A percentile compares a stretch with the other conserved stretches of the same genome.
phyloP scores from a whole-genome alignment of 2,329 filamentous ascomycete species.

The Xylaria sp. region DNA sequence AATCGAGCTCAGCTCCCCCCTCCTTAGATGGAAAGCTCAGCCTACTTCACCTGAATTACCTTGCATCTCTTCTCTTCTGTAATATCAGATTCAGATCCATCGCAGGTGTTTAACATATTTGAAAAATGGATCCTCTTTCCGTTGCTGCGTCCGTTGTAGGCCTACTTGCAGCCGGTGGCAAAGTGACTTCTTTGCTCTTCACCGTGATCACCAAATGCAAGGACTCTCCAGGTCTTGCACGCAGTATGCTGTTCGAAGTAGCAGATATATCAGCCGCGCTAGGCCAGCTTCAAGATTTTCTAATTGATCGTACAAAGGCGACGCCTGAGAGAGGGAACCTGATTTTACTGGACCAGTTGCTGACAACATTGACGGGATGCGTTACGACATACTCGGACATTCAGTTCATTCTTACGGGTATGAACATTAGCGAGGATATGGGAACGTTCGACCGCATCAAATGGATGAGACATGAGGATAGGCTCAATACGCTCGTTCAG shows the following conservation, averaged over 20 bases:
- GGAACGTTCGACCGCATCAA: slow-evolving; percentile 4
- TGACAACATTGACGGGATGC: slow-evolving; percentile 19
- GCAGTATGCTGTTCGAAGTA: slow-evolving; percentile 9
- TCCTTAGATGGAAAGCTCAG: neutral
- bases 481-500: slow-evolving; percentile 5
- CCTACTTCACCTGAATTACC: neutral
- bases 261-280: slow-evolving; percentile 19
- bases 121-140: slow-evolving; percentile 16
- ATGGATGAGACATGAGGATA: slow-evolving; percentile 13
- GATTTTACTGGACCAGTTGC: slow-evolving; percentile 8
- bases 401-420: neutral
- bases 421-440: slow-evolving; percentile 19
- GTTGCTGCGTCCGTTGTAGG: slow-evolving; percentile 16
- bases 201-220: neutral
- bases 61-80: neutral
- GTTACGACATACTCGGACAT: slow-evolving; percentile 23
- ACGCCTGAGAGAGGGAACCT: slow-evolving; percentile 8
- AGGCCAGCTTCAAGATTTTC: slow-evolving; percentile 9
- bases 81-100: neutral
- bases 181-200: slow-evolving; percentile 5
- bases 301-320: neutral
- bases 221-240: slow-evolving; percentile 5
- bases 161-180: slow-evolving; percentile 9
- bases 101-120: no score
- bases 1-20: neutral